Evolutionary conservation across 208 protist genomes (phyloP).

Genomic region (Leptomonas pyrrhocoris): DNA sequence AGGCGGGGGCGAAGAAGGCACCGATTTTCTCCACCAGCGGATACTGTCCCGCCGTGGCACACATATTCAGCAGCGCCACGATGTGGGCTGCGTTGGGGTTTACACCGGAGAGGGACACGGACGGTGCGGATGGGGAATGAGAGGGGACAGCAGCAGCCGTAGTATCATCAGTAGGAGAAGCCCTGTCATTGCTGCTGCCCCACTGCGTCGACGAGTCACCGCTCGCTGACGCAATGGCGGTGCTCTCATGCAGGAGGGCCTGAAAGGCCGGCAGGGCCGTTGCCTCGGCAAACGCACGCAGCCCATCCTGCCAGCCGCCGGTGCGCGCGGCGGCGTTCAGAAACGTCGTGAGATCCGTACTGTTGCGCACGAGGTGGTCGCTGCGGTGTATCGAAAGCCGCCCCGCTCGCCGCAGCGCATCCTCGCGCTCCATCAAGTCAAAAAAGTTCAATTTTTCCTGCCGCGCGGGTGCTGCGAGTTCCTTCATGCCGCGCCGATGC

Average conservation of each 20-base stretch:
- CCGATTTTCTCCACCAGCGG: constrained; percentile 47
- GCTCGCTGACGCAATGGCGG: neutral
- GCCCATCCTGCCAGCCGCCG: constrained; percentile 74
- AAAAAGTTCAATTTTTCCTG: constrained; percentile 49
- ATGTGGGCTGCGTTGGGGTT: constrained; percentile 58
- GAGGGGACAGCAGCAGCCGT: no score
- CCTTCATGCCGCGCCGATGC: neutral
- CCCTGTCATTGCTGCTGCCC: neutral
- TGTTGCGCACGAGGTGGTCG: constrained; percentile 58
- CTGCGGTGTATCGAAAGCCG: constrained; percentile 48
- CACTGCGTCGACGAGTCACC: neutral
- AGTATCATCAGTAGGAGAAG: no score
- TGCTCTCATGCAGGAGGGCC: constrained; percentile 2
- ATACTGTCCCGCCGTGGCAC: constrained; percentile 55
- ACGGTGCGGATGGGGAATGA: neutral
- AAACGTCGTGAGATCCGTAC: constrained; percentile 71
- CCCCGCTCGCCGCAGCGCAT: constrained; percentile 43
- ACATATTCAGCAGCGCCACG: constrained; percentile 56
- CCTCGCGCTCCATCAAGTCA: constrained; percentile 63
- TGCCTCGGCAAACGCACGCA: constrained; percentile 52
- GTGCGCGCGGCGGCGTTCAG: constrained; percentile 56
- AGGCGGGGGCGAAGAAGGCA: constrained; percentile 42
- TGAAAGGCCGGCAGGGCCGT: constrained; percentile 28
- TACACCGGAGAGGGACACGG: constrained; percentile 16
- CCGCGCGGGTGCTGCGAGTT: neutral